Percentiles rank a stretch among this genome's conserved stretches.
Conservation (phyloP, 345 rosid genomes). For the Excoecaria cochinchinensis region DNA sequence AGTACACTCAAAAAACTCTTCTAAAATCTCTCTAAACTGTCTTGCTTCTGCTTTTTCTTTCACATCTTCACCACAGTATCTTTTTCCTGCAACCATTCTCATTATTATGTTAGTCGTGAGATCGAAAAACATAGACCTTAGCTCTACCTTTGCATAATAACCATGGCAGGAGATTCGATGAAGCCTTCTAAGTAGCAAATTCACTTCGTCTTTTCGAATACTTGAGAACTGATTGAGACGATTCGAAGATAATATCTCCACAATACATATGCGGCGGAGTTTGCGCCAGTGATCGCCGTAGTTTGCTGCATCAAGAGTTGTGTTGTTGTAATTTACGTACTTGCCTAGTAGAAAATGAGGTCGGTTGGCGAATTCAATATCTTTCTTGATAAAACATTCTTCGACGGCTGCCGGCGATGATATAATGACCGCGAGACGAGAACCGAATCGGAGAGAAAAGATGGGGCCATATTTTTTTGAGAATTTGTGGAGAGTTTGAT, state of each 20-base stretch:
- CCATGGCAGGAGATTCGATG: neutral
- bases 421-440: no score
- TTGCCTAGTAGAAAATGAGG: no score
- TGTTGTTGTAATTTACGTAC: no score
- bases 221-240: neutral
- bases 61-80: no score
- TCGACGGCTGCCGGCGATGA: no score
- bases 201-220: conserved; percentile 12
- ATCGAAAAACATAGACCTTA: neutral
- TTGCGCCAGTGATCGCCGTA: conserved; percentile 22
- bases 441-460: no score
- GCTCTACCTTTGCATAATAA: neutral
- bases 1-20: neutral
- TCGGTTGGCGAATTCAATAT: no score
- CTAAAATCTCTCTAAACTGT: neutral
- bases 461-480: no score
- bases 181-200: neutral
- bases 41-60: neutral
- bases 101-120: neutral
- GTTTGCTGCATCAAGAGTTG: neutral
- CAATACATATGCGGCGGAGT: neutral
- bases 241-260: conserved; percentile 10
- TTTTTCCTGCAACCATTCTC: no score
- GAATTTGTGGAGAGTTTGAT: no score
- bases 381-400: no score